Evolutionary conservation across 768 basidiomycete species (phyloP), one percentile per base, ranked within the genome.

Genomic region (Kondoa malvinella): DNA sequence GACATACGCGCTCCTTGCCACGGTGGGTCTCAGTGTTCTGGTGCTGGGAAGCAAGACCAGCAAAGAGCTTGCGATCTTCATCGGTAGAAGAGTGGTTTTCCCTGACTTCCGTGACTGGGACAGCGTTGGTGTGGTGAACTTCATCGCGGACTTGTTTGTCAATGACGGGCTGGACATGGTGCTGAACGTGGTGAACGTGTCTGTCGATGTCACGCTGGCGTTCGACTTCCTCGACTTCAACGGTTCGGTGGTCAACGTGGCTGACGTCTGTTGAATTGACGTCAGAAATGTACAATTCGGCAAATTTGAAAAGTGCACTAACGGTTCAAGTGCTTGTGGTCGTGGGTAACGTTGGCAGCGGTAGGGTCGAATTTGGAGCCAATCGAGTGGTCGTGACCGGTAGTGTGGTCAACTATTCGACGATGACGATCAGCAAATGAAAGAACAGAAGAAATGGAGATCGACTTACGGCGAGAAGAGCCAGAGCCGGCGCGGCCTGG

Each of bases 241-340:
- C 14, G 61, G n/a, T 16, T 26, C 30, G 61, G 61, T 63, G 61
- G 32, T 27, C 30, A 3, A 3, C 32, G 26, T 63, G 15, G 61
- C n/a, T 63, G n/a, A 63, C 61, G 61, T 63, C 58, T 59, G 30
- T 25, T 4, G 14, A 8, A 31, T 14, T 14, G 27, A 59, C 15
- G 58, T 14, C 12, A 59, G 4, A 14, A 31, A 29, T 29, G 14
- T 25, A 31, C 8, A 59, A 29, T 25, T 4, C 12, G 25, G 14
- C 58, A 31, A 29, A 59, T 8, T 12, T 4, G 58, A 29, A 25
- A 14, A 4, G 30, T 8, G 27, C 4, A 59, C 58, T 14, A 25
- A 59, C 58, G 61, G 16, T 63, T 16, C 12, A 63, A 29, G 33
- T 63, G 61, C 61, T 63, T 63, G 61, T 63, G 61, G 26, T 63